phyloP scores from a whole-genome alignment of 306 rosid species.

The Cucumis hystrix region DNA sequence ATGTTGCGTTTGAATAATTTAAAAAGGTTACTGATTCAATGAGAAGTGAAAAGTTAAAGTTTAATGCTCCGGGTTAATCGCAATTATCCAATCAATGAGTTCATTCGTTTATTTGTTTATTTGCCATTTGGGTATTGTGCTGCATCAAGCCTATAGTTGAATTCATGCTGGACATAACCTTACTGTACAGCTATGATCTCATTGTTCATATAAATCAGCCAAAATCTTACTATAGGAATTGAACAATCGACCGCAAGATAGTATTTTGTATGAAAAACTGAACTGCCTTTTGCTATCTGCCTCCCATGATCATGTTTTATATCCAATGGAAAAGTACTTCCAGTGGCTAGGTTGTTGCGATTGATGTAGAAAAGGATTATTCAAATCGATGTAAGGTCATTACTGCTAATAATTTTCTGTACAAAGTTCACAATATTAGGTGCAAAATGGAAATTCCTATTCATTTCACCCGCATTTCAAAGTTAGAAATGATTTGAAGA shows the following conservation, averaged over 20 bases:
- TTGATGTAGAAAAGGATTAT: background rate
- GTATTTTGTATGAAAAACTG: background rate
- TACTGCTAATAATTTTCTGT: background rate
- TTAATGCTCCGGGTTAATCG: background rate
- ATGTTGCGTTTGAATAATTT: background rate
- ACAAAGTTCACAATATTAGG: background rate
- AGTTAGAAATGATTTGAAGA: background rate
- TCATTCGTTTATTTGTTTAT: background rate
- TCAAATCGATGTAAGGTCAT: no score
- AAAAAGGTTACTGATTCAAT: background rate
- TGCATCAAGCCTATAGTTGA: background rate
- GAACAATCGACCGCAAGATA: background rate
- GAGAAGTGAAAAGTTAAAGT: background rate
- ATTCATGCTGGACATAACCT: background rate
- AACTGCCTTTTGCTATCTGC: background rate
- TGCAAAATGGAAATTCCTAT: background rate
- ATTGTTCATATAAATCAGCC: background rate
- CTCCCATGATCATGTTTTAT: background rate
- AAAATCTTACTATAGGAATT: background rate
- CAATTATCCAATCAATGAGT: background rate
- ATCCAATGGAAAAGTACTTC: background rate
- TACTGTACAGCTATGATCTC: background rate
- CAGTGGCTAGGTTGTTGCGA: background rate
- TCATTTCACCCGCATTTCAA: background rate
- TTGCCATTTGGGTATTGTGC: background rate